Conservation (phyloP, 2,329 filamentous ascomycete species). For the Fusarium floridanum region DNA sequence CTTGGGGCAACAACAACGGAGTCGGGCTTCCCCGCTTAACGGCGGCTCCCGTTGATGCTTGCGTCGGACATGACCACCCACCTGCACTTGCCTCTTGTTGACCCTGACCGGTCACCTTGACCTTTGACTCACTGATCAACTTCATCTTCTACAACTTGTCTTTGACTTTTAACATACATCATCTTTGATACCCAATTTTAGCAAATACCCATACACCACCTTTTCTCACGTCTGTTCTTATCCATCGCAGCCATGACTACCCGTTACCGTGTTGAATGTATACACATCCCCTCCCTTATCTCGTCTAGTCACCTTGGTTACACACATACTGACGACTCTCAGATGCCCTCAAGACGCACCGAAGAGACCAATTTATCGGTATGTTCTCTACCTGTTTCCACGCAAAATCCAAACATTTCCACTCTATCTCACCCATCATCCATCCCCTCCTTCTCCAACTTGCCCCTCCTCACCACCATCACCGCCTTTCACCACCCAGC, state of each 20-base stretch:
- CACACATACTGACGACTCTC: conserved; percentile 38
- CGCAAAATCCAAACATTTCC: not conserved
- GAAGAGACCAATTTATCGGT: conserved; percentile 90
- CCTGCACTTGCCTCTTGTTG: conserved; percentile 20
- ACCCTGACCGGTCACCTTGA: not conserved
- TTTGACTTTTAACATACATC: not conserved
- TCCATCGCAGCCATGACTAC: conserved; percentile 65
- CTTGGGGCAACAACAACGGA: conserved; percentile 37
- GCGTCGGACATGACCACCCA: conserved; percentile 13
- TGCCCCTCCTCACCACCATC: conserved; percentile 10
- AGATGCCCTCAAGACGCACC: conserved; percentile 83
- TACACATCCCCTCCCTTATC: conserved; percentile 49
- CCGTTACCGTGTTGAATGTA: conserved; percentile 80
- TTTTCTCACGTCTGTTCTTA: not conserved
- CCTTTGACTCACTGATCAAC: not conserved
- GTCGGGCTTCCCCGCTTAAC: conserved; percentile 43
- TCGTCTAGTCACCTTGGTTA: conserved; percentile 10
- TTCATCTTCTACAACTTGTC: not conserved
- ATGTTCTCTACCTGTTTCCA: conserved; percentile 34
- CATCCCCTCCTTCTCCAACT: not conserved
- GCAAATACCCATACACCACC: not conserved
- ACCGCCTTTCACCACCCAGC: not conserved
- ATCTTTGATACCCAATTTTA: not conserved
- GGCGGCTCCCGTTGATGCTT: conserved; percentile 42
- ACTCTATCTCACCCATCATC: not conserved